These are phyloP conservation scores for Candida sonorensis DNA, from an alignment of 805 yeast genomes.

Conservation along the genomic window DNA sequence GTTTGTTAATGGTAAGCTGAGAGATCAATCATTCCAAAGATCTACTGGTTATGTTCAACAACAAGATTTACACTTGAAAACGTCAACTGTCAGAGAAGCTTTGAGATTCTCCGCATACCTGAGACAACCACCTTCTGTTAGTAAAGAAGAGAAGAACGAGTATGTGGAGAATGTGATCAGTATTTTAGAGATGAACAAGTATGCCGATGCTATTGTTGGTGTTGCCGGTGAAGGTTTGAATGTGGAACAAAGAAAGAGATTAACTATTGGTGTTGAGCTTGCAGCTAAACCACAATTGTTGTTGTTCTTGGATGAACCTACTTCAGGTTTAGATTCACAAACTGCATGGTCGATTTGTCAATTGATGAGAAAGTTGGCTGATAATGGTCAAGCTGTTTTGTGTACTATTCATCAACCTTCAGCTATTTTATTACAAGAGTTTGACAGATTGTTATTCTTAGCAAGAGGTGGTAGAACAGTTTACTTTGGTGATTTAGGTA, in stretches of 20 bases:
- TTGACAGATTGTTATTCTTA: slow-evolving; percentile 36
- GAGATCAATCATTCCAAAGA: slow-evolving; percentile 43
- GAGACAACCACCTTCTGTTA: slow-evolving; percentile 35
- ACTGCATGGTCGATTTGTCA: slow-evolving; percentile 54
- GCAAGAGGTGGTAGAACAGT: slow-evolving; percentile 48
- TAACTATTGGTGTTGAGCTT: slow-evolving; percentile 49
- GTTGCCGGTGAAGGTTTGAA: slow-evolving; percentile 41
- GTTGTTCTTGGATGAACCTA: slow-evolving; percentile 53
- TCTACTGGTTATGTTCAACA: slow-evolving; percentile 53
- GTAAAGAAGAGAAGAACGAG: slow-evolving; percentile 35
- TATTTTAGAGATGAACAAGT: slow-evolving; percentile 34
- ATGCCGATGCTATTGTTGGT: slow-evolving; percentile 47
- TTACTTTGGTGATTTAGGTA: slow-evolving; percentile 49
- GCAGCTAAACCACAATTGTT: slow-evolving; percentile 49
- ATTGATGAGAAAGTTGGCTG: slow-evolving; percentile 41
- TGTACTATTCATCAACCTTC: slow-evolving; percentile 55
- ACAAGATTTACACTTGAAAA: slow-evolving; percentile 36
- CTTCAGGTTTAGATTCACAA: slow-evolving; percentile 54
- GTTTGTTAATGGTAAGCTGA: slow-evolving; percentile 44
- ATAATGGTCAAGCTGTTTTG: slow-evolving; percentile 50
- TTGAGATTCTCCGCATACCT: slow-evolving; percentile 42
- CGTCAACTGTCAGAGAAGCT: slow-evolving; percentile 46
- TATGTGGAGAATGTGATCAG: slow-evolving; percentile 37
- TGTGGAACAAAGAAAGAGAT: slow-evolving; percentile 48
- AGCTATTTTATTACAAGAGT: slow-evolving; percentile 35